A percentile compares a stretch with the other conserved stretches of the same genome.
These are phyloP conservation scores for Capsella bursapastoris DNA, from an alignment of 345 rosid genomes.

Conservation along the genomic window DNA sequence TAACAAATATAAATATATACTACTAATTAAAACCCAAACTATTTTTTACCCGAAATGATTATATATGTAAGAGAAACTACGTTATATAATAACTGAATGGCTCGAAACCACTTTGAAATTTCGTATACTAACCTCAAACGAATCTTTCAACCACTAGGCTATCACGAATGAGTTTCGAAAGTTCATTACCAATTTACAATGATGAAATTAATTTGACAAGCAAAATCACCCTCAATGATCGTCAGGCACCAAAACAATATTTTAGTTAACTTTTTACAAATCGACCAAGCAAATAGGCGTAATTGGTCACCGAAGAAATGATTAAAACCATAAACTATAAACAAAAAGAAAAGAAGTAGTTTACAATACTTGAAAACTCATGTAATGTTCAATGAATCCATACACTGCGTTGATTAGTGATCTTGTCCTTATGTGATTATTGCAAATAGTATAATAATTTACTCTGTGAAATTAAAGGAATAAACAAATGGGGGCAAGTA, in stretches of 20 bases:
- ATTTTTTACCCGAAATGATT: too few species aligned
- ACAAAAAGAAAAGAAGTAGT: neutral
- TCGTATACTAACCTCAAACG: too few species aligned
- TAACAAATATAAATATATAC: too few species aligned
- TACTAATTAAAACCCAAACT: too few species aligned
- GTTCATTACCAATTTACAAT: too few species aligned
- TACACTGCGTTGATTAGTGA: slow-evolving; percentile 20
- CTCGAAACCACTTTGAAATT: too few species aligned
- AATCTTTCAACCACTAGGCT: too few species aligned
- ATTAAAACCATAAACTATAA: neutral
- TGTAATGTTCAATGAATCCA: slow-evolving; percentile 44
- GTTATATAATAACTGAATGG: too few species aligned
- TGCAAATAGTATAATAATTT: slow-evolving; percentile 10
- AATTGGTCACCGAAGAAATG: slow-evolving; percentile 34
- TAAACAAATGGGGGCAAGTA: slow-evolving; percentile 36
- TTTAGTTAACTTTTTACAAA: slow-evolving; percentile 27
- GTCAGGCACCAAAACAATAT: slow-evolving; percentile 26
- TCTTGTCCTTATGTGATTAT: slow-evolving; percentile 35
- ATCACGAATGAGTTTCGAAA: too few species aligned
- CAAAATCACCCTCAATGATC: slow-evolving; percentile 29
- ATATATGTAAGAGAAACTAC: too few species aligned
- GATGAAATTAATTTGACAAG: slow-evolving; percentile 30
- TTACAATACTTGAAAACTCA: slow-evolving; percentile 7
- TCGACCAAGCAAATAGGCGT: slow-evolving; percentile 18
- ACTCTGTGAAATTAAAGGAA: slow-evolving; percentile 12